Conservation (phyloP, 257 asterid genomes). For the Solanum tarapatanum region DNA sequence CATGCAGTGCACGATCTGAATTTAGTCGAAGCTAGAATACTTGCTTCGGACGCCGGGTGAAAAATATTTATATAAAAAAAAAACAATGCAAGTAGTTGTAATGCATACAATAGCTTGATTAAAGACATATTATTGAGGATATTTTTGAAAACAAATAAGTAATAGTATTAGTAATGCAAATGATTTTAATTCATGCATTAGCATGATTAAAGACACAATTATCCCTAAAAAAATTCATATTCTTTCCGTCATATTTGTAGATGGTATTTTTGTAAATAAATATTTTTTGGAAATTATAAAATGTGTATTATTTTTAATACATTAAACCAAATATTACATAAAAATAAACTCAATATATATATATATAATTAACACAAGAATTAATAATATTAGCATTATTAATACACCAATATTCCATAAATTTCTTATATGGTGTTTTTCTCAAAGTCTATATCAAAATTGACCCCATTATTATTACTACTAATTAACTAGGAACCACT, state of each 20-base stretch:
- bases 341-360: background rate
- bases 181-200: background rate
- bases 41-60: background rate
- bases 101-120: background rate
- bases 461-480: background rate
- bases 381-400: background rate
- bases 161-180: background rate
- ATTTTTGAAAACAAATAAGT: too few relatives aligned
- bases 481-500: background rate
- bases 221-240: fast-evolving
- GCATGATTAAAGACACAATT: background rate
- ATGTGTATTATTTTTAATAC: background rate
- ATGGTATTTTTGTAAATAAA: background rate
- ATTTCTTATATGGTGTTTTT: background rate
- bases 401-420: too few relatives aligned
- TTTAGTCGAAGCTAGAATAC: background rate
- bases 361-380: too few relatives aligned
- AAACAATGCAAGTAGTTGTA: background rate
- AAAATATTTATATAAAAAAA: too few relatives aligned
- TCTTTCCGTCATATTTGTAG: background rate
- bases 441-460: background rate
- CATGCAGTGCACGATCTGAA: too few relatives aligned
- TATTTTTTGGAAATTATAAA: background rate
- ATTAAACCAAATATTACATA: background rate
- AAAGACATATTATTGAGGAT: background rate